These are phyloP conservation scores for Pyrrhoderma noxium DNA, from an alignment of 1,284 basidiomycete genomes.

Conservation along the genomic window DNA sequence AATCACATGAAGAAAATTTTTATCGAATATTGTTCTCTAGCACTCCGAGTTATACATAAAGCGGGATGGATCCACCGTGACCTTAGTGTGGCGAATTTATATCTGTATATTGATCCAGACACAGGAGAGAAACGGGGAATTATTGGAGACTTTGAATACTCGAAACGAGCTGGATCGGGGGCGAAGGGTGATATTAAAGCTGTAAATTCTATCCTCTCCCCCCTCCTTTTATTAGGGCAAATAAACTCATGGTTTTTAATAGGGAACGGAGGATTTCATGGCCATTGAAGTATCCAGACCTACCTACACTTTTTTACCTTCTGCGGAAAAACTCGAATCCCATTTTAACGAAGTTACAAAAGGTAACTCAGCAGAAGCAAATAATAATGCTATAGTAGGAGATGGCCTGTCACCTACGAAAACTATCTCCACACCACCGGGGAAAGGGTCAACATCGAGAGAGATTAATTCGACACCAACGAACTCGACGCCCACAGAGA, in stretches of 20 bases:
- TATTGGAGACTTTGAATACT: constrained; percentile 5
- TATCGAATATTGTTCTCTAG: neutral
- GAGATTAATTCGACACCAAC: too few relatives aligned
- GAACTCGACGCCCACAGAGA: too few relatives aligned
- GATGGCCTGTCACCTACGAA: too few relatives aligned
- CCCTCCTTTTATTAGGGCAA: neutral
- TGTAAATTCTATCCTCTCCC: neutral
- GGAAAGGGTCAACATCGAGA: too few relatives aligned
- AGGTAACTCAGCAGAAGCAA: too few relatives aligned
- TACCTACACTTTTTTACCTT: too few relatives aligned
- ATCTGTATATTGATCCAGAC: neutral
- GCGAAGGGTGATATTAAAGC: neutral
- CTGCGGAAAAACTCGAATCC: too few relatives aligned
- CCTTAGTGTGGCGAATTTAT: constrained; percentile 2
- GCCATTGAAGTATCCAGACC: neutral
- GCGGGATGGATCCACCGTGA: constrained; percentile 4
- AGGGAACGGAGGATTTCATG: neutral
- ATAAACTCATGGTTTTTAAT: neutral
- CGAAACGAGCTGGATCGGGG: neutral
- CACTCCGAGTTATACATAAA: neutral
- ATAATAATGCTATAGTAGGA: too few relatives aligned
- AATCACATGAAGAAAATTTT: neutral
- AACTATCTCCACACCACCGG: too few relatives aligned
- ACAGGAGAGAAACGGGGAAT: neutral
- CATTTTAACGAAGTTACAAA: too few relatives aligned